Conservation (phyloP, 2,329 filamentous ascomycete genomes). For the Colletotrichum somersetense region DNA sequence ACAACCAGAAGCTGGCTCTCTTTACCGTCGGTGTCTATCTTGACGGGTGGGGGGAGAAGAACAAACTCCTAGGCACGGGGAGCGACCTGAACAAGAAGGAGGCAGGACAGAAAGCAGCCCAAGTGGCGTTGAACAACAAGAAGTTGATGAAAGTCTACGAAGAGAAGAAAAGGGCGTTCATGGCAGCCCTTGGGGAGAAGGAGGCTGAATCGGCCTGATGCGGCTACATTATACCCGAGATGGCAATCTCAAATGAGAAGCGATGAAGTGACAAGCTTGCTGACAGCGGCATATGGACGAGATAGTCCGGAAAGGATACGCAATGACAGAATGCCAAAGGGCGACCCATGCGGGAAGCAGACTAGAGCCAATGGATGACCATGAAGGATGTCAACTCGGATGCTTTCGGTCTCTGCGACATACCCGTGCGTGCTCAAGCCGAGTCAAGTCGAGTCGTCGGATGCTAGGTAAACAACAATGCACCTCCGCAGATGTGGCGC, state of each 20-base stretch:
- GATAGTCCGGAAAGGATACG: not conserved
- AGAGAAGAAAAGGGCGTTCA: slow-evolving; percentile 61
- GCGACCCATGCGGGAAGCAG: not conserved
- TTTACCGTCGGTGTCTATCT: slow-evolving; percentile 75
- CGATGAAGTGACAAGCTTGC: not conserved
- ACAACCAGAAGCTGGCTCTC: slow-evolving; percentile 66
- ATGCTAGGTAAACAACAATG: slow-evolving; percentile 23
- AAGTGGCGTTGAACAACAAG: slow-evolving; percentile 73
- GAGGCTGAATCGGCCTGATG: not conserved
- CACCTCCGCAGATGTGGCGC: slow-evolving; percentile 5
- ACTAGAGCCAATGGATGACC: not conserved
- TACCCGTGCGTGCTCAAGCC: slow-evolving; percentile 1
- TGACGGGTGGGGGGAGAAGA: slow-evolving; percentile 75
- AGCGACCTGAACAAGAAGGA: slow-evolving; percentile 76
- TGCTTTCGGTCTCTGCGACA: not conserved
- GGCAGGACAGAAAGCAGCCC: slow-evolving; percentile 76
- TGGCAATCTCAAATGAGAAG: slow-evolving; percentile 2
- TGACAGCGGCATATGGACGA: too few species aligned
- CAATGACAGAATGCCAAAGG: not conserved
- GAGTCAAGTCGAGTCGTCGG: slow-evolving; percentile 7
- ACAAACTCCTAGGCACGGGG: slow-evolving; percentile 72
- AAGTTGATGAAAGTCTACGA: slow-evolving; percentile 68
- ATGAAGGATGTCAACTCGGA: not conserved
- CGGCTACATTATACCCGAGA: slow-evolving; percentile 20
- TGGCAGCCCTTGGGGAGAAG: slow-evolving; percentile 43